Evolutionary conservation across 1,284 basidiomycete genomes (phyloP), one percentile per base, ranked within the genome.

Genomic region (Lignosus rhinocerotis): DNA sequence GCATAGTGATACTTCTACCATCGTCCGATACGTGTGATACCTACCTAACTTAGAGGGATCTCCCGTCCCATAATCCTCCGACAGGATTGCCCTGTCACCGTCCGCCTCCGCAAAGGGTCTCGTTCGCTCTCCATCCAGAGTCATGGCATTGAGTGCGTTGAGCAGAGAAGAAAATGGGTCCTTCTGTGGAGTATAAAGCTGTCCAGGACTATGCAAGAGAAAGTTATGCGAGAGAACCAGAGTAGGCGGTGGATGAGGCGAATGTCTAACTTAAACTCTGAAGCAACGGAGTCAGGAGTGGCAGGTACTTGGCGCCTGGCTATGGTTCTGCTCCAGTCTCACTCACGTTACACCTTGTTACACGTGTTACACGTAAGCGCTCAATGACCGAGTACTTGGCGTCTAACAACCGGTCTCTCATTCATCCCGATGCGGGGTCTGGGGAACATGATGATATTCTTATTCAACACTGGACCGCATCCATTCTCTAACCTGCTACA

Each of bases 371-470:
- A 46, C 34, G 33, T 38, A 44, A 2, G 43, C 44, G 51, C 21
- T 25, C 17, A 7, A 14, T 17, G 12, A 17, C 16, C 16, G 4
- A 43, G n/a, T 21, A 10, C 21, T 39, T 32, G 34, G 38, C 53
- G 34, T 41, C 17, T 41, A 12, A 16, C 6, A 1, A 42, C 53
- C 53, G 44, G 53, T 31, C 12, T 49, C 47, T 54, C 53, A 38
- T 36, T 47, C 52, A 46, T 31, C 52, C 52, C 52, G 52, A 53
- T 16, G n/a, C 33, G 7, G 17, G 10, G 39, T 11, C 19, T 33
- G 39, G 33, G 48, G 48, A 53, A 53, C 43, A 53, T 53, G 52
- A 53, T 53, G 52, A 53, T 46, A 53, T 53, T 46, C 52, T 6
- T 17, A 4, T 43, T 25, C 9, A 17, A 17, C 38, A 32, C 21